phyloP scores from a whole-genome alignment of 2,329 filamentous ascomycete genomes.

The Aspergillus latus region DNA sequence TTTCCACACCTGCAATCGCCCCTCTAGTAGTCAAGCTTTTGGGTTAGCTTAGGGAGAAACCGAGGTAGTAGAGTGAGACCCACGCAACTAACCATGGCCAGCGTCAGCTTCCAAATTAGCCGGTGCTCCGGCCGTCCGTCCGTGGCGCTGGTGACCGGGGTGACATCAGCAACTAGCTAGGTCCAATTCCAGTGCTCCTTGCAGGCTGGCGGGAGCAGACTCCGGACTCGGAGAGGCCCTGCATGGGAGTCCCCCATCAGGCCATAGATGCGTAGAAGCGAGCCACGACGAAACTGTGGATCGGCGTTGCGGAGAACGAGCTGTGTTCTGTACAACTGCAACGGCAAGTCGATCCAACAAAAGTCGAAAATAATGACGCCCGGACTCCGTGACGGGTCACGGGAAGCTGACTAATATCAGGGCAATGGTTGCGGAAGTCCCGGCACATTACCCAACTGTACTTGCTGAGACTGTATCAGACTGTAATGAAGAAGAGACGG shows the following conservation, averaged over 20 bases:
- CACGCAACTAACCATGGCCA: conserved; percentile 3
- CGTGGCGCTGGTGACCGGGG: too few relatives aligned
- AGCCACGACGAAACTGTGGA: neutral
- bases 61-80: neutral
- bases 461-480: neutral
- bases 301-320: conserved; percentile 4
- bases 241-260: neutral
- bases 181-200: conserved; percentile 3
- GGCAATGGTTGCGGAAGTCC: neutral
- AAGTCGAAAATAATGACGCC: neutral
- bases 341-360: neutral
- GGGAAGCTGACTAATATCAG: neutral
- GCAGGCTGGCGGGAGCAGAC: neutral
- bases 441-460: neutral
- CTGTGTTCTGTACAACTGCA: neutral
- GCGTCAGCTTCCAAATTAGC: conserved; percentile 8
- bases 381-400: neutral
- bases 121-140: conserved; percentile 7
- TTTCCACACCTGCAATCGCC: neutral
- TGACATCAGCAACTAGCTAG: conserved; percentile 9
- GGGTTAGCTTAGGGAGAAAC: neutral
- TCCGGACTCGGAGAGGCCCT: neutral
- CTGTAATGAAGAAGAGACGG: too few relatives aligned
- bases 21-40: conserved; percentile 1
- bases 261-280: neutral